Evolutionary conservation across 2,329 filamentous ascomycete species (phyloP).

Genomic region (Epichloe bromicola): DNA sequence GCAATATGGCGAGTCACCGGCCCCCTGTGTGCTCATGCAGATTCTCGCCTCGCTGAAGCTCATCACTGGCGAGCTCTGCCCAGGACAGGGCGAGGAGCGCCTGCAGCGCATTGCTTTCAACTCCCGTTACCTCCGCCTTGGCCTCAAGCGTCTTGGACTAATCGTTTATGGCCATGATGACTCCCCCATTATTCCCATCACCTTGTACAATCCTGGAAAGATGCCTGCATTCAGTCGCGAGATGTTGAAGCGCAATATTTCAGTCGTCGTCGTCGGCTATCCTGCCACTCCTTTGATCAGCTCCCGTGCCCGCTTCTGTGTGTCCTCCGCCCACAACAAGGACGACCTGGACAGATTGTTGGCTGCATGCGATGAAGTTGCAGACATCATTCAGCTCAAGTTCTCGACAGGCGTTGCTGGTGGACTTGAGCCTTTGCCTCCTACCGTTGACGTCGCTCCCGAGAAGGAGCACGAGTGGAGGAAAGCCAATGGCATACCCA

Average conservation of each 20-base stretch:
- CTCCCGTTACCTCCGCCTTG: constrained; percentile 92
- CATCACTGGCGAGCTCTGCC: constrained; percentile 75
- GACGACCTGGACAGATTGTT: constrained; percentile 89
- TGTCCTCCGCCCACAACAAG: constrained; percentile 94
- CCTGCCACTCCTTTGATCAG: constrained; percentile 92
- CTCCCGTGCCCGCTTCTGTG: constrained; percentile 88
- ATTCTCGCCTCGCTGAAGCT: constrained; percentile 78
- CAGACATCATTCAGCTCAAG: constrained; percentile 85
- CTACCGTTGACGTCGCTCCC: constrained; percentile 52
- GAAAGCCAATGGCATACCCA: constrained; percentile 49
- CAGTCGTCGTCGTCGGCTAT: constrained; percentile 93
- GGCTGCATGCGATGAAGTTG: constrained; percentile 81
- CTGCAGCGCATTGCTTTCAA: constrained; percentile 96
- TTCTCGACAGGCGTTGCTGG: constrained; percentile 94
- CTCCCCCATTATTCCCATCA: constrained; percentile 86
- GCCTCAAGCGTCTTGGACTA: constrained; percentile 89
- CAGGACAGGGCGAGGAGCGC: constrained; percentile 89
- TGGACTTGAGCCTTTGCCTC: constrained; percentile 63
- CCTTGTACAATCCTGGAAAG: constrained; percentile 97
- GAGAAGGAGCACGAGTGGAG: constrained; percentile 61
- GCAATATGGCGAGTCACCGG: constrained; percentile 74
- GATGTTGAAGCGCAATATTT: constrained; percentile 96
- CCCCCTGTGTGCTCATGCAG: constrained; percentile 80
- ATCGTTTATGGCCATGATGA: constrained; percentile 97
- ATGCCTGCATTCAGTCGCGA: constrained; percentile 97